Evolutionary conservation across 495 filamentous ascomycete species (phyloP), one percentile per base, ranked within the genome.

Genomic region (Apiosordaria backusii): DNA sequence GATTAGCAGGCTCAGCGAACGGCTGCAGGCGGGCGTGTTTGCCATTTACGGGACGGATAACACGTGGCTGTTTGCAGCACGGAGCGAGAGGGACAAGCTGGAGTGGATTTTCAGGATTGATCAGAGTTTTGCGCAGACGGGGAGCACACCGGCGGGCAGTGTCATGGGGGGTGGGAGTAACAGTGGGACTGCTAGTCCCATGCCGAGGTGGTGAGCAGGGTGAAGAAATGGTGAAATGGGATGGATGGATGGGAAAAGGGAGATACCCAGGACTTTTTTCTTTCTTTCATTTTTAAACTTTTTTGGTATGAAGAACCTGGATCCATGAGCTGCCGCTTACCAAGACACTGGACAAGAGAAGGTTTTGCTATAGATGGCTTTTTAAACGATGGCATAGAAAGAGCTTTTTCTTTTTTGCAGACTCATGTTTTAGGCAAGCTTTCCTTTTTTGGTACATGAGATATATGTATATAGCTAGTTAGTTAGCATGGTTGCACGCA

Each of bases 1-100:
- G 35, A 69, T 81, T 26, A 65, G 69, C 71, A 79, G 72, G 69
- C 65, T 85, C 70, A 75, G 78, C 79, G 70, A 86, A 75, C 73
- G 84, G 82, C 61, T 85, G 79, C 79, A 83, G 64, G 84, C 86
- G 35, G 89, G 89, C 69, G 88, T 98, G 50, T 99, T 94, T 81
- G 95, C 96, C 15, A 86, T 99, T 57, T 98, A 97, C 73, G 94
- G 91, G 50, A 89, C 88, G 66, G 87, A 94, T 71, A 97, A 97
- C 71, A 96, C 93, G 50, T 99, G 91, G 85, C 81, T 99, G 61
- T 98, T 99, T 78, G 91, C 92, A 24, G 90, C 92, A 54, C 82
- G 92, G 58, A 92, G 85, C 64, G 93, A 97, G 79, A 80, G 87
- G 16, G 92, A 97, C 72, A 96, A 96, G 80, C 87, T 92, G 24